A percentile compares a stretch with the other conserved stretches of the same genome.
Conservation (phyloP, 1,139 yeast genomes). For the Pichia sp. region DNA sequence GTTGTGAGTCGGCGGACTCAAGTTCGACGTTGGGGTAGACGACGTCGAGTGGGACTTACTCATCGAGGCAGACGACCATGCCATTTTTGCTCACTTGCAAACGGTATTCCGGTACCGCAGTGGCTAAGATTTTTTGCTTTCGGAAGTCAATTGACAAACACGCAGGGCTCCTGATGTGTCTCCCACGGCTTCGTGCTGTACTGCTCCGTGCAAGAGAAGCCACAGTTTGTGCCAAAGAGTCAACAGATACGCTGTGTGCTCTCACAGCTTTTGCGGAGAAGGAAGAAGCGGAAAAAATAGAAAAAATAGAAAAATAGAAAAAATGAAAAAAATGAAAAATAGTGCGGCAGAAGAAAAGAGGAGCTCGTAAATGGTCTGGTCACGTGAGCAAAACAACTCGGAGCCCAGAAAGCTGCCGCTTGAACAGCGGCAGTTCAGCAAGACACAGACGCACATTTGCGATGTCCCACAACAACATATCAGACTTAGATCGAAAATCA, state of each 20-base stretch:
- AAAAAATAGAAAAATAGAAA: neutral
- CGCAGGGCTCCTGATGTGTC: neutral
- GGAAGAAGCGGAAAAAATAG: neutral
- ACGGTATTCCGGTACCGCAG: neutral
- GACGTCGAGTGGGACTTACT: conserved; percentile 1
- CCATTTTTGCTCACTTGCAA: neutral
- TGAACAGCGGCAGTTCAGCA: too few species aligned
- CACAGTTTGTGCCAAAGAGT: neutral
- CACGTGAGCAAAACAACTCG: too few species aligned
- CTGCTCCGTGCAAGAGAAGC: neutral
- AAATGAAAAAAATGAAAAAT: neutral
- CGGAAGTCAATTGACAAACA: neutral
- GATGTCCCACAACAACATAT: too few species aligned
- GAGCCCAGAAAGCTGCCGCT: too few species aligned
- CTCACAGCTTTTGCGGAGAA: neutral
- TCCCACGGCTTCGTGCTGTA: neutral
- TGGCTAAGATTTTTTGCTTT: neutral
- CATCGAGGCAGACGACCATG: neutral
- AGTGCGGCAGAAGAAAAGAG: neutral
- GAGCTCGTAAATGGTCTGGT: neutral
- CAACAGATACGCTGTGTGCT: neutral
- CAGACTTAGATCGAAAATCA: too few species aligned
- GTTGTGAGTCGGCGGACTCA: conserved; percentile 8
- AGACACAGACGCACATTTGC: too few species aligned
- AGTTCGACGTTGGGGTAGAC: conserved; percentile 8